Conservation (phyloP, 2,329 filamentous ascomycete species). For the Aspergillus caelatus region DNA sequence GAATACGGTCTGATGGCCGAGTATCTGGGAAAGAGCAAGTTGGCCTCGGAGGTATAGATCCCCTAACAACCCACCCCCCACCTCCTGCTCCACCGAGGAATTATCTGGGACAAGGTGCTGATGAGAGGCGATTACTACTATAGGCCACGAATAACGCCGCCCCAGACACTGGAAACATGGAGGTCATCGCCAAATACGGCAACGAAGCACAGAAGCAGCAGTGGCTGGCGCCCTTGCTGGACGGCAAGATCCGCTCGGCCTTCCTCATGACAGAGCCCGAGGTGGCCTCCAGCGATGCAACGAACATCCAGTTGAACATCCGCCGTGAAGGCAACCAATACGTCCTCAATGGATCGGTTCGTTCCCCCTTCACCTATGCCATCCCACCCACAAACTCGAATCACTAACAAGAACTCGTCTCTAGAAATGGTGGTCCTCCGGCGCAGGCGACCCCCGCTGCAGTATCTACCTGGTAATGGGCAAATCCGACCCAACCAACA, state of each 20-base stretch:
- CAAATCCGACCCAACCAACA: conserved; percentile 77
- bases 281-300: conserved; percentile 86
- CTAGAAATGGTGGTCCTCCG: conserved; percentile 99
- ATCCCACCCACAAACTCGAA: neutral
- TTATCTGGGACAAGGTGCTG: neutral
- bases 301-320: conserved; percentile 86
- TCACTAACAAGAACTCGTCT: conserved; percentile 8
- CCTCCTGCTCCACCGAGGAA: neutral
- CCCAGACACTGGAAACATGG: conserved; percentile 94
- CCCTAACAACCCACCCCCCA: neutral
- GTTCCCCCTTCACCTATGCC: conserved; percentile 26
- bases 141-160: conserved; percentile 84
- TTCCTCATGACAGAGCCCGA: conserved; percentile 95
- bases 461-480: conserved; percentile 96
- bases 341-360: conserved; percentile 81
- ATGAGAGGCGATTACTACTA: neutral
- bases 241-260: conserved; percentile 82
- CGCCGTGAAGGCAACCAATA: conserved; percentile 82
- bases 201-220: conserved; percentile 80
- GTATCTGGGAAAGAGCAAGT: conserved; percentile 81
- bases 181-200: conserved; percentile 89
- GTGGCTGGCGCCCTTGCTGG: conserved; percentile 80
- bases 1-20: conserved; percentile 99
- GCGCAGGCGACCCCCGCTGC: conserved; percentile 90
- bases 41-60: conserved; percentile 67